Conservation (phyloP, 2,329 filamentous ascomycete genomes). For the Exophiala sp. region DNA sequence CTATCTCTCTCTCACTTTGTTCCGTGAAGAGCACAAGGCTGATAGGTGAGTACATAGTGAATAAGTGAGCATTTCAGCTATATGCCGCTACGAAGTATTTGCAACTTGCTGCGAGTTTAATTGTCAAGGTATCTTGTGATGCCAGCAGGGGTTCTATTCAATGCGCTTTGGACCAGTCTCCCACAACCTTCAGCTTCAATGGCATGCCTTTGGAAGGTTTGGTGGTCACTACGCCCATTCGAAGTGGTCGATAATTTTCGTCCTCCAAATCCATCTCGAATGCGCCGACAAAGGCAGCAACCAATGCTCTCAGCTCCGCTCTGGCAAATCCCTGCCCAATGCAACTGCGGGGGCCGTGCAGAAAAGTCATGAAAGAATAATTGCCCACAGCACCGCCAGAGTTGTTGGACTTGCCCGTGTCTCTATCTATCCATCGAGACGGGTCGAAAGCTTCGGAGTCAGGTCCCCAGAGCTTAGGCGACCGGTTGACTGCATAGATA, state of each 20-base stretch:
- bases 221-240: slow-evolving; percentile 38
- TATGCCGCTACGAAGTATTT: too few relatives aligned
- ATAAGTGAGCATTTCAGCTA: too few relatives aligned
- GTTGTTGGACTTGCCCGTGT: slow-evolving; percentile 37
- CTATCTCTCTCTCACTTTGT: too few relatives aligned
- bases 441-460: slow-evolving; percentile 33
- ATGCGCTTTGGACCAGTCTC: slow-evolving; percentile 30
- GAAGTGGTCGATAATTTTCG: slow-evolving; percentile 36
- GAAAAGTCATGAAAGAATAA: slow-evolving; percentile 74
- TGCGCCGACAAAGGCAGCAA: slow-evolving; percentile 38
- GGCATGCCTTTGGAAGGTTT: slow-evolving; percentile 41
- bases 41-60: too few relatives aligned
- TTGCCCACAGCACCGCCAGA: slow-evolving; percentile 59
- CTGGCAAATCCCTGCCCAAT: slow-evolving; percentile 58
- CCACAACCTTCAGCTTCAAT: slow-evolving; percentile 34
- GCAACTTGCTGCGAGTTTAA: too few relatives aligned
- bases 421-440: slow-evolving; percentile 58
- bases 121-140: too few relatives aligned
- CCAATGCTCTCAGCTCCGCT: slow-evolving; percentile 39
- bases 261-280: slow-evolving; percentile 38
- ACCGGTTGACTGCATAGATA: slow-evolving; percentile 37
- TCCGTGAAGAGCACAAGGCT: too few relatives aligned
- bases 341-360: slow-evolving; percentile 59
- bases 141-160: too few relatives aligned
- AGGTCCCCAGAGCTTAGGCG: slow-evolving; percentile 29